Percentiles rank a stretch among this genome's conserved stretches.
phyloP scores from a whole-genome alignment of 228 moss, liverwort and hornwort genomes.

The Sphagnum magellanicum region DNA sequence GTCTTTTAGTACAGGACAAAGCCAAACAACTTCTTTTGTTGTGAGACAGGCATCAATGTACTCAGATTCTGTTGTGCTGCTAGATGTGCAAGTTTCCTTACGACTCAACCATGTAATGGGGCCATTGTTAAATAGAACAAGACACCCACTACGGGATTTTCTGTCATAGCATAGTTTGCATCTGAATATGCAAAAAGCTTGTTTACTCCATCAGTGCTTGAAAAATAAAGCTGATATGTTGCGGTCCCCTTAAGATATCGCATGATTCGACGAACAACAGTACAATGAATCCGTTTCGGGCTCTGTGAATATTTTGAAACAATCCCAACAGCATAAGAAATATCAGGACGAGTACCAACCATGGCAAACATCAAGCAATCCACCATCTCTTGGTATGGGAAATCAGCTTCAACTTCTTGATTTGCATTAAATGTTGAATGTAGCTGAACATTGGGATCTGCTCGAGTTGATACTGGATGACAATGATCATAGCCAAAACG shows the following conservation, averaged over 20 bases:
- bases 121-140: not conserved
- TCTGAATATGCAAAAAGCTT: not conserved
- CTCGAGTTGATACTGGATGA: not conserved
- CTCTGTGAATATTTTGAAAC: not conserved
- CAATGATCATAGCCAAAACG: slow-evolving; percentile 1
- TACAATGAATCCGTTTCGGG: not conserved
- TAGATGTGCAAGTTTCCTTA: not conserved
- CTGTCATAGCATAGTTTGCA: not conserved
- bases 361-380: not conserved
- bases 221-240: no score
- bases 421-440: not conserved
- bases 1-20: not conserved
- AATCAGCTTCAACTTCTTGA: not conserved
- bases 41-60: slow-evolving; percentile 3
- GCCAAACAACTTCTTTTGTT: slow-evolving; percentile 4
- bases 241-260: not conserved
- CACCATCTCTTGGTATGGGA: slow-evolving; percentile 1
- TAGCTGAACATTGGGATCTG: not conserved
- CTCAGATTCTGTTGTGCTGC: slow-evolving; percentile 1
- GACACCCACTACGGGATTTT: not conserved
- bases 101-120: not conserved
- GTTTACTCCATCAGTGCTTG: not conserved
- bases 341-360: not conserved
- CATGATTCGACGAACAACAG: not conserved
- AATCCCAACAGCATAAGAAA: slow-evolving; percentile 1